Evolutionary conservation across 805 yeast species (phyloP).

Genomic region (Starmerella khaoyaiensis): DNA sequence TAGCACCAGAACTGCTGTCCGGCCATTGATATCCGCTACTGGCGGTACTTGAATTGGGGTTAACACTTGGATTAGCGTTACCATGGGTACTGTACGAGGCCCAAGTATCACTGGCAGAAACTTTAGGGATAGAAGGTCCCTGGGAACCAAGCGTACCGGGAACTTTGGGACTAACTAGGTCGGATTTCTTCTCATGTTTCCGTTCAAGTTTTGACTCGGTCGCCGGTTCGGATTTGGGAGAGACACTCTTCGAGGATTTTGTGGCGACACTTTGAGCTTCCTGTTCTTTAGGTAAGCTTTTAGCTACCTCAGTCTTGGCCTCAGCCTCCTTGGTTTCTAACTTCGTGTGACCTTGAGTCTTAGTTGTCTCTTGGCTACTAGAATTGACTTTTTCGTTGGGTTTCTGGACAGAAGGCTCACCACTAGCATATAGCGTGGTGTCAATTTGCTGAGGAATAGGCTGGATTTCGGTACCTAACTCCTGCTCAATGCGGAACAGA

Average conservation of each 20-base stretch:
- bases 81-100: neutral
- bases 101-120: too few relatives aligned
- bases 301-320: slow-evolving; percentile 1
- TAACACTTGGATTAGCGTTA: neutral
- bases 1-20: too few relatives aligned
- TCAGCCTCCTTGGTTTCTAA: neutral
- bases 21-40: too few relatives aligned
- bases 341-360: neutral
- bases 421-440: slow-evolving; percentile 75
- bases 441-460: slow-evolving; percentile 95
- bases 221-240: neutral
- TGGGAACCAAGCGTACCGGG: neutral
- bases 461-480: slow-evolving; percentile 90
- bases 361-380: neutral
- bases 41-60: neutral
- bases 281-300: neutral
- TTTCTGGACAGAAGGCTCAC: slow-evolving; percentile 31
- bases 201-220: too few relatives aligned
- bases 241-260: neutral
- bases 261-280: neutral
- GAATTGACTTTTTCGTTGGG: slow-evolving; percentile 3
- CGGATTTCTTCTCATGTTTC: too few relatives aligned
- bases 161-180: neutral
- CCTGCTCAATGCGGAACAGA: slow-evolving; percentile 90
- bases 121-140: too few relatives aligned